Evolutionary conservation across 257 asterid genomes (phyloP).

Genomic region (Jaltomata sinuosa): DNA sequence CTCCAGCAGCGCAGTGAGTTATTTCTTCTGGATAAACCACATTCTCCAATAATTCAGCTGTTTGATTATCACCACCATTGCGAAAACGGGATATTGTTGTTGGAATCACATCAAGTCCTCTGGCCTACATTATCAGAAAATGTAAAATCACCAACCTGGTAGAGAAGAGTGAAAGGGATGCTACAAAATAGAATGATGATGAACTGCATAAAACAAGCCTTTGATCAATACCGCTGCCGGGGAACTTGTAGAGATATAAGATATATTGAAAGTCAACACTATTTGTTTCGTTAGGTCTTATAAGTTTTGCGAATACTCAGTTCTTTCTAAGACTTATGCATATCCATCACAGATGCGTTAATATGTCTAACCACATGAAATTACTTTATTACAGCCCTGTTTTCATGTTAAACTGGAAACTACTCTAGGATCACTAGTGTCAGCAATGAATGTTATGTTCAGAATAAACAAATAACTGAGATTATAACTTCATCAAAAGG

Average conservation of each 20-base stretch:
- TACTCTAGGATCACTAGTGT: background rate
- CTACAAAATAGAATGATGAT: background rate
- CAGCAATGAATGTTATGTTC: background rate
- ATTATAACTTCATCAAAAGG: background rate
- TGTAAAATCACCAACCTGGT: background rate
- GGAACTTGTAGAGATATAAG: background rate
- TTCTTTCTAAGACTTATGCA: background rate
- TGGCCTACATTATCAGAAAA: conserved; percentile 43
- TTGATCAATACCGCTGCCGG: background rate
- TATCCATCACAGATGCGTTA: background rate
- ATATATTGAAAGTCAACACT: background rate
- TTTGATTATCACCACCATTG: conserved; percentile 73
- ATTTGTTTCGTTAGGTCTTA: background rate
- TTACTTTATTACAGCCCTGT: background rate
- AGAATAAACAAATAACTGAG: background rate
- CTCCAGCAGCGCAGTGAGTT: conserved; percentile 89
- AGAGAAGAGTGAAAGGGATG: background rate
- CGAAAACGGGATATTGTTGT: conserved; percentile 87
- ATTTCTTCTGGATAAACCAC: conserved; percentile 92
- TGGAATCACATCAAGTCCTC: conserved; percentile 95
- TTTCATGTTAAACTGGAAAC: background rate
- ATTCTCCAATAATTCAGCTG: conserved; percentile 73
- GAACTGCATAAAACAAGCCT: background rate
- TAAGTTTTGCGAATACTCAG: background rate
- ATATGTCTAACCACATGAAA: background rate